Percentiles rank a stretch among this genome's conserved stretches.
phyloP scores from a whole-genome alignment of 495 filamentous ascomycete genomes.

The Cenococcum geophilum region DNA sequence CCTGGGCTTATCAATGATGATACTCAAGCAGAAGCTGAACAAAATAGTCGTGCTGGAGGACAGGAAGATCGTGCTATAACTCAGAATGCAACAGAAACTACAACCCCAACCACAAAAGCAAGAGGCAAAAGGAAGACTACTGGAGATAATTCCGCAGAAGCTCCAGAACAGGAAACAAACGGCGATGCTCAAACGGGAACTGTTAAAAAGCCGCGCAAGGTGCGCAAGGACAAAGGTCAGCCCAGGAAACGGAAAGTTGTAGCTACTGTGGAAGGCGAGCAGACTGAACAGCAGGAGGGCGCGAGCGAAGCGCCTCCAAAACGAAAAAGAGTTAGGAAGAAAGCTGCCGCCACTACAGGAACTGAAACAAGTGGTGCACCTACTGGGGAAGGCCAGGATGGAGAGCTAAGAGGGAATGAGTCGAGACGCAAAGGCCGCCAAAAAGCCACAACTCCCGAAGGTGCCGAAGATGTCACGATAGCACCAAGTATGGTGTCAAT shows the following conservation, averaged over 20 bases:
- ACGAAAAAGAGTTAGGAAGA: background rate
- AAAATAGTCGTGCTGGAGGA: too few species aligned
- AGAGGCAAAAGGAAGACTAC: slow-evolving; percentile 14
- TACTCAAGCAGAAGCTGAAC: too few species aligned
- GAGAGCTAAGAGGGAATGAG: background rate
- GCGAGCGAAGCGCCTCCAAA: background rate
- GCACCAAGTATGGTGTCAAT: slow-evolving; percentile 67
- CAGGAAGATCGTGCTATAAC: background rate
- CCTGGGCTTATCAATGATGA: too few species aligned
- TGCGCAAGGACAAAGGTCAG: slow-evolving; percentile 16
- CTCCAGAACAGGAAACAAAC: background rate
- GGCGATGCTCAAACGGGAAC: slow-evolving; percentile 23
- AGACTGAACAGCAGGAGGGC: slow-evolving; percentile 6
- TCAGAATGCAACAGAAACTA: background rate
- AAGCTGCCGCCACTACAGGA: slow-evolving; percentile 16
- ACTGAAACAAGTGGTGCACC: background rate
- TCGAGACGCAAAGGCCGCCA: background rate
- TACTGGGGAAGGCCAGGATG: slow-evolving; percentile 3
- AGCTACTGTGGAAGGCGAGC: background rate
- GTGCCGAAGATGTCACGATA: slow-evolving; percentile 66
- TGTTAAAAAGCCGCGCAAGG: slow-evolving; percentile 19
- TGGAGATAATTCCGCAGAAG: background rate
- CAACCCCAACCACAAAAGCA: background rate
- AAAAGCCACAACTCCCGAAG: slow-evolving; percentile 62
- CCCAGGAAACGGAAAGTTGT: slow-evolving; percentile 4